These are phyloP conservation scores for Grosmannia penicillata DNA, from an alignment of 2,329 filamentous ascomycete genomes.

Conservation along the genomic window DNA sequence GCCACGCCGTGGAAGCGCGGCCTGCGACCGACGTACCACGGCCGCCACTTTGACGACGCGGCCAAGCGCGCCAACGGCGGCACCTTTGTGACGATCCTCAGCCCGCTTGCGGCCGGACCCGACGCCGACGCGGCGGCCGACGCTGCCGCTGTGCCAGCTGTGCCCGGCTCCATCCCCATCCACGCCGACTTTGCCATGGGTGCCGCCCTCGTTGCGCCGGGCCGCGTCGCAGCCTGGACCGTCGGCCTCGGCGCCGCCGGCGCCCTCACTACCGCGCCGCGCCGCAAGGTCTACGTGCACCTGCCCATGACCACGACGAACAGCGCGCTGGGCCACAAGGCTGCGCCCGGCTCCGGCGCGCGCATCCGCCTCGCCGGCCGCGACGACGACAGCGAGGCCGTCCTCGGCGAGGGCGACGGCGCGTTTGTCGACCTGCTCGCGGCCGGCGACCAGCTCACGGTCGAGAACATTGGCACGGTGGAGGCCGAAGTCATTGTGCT, in stretches of 20 bases:
- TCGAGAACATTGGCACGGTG: constrained; percentile 53
- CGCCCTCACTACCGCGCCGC: constrained; percentile 31
- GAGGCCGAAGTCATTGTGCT: constrained; percentile 57
- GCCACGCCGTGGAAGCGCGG: constrained; percentile 62
- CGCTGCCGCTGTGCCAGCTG: constrained; percentile 42
- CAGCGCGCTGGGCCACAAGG: neutral
- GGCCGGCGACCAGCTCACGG: constrained; percentile 45
- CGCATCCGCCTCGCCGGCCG: constrained; percentile 54
- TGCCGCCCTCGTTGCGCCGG: constrained; percentile 56
- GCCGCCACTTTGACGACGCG: constrained; percentile 55
- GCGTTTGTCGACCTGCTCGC: constrained; percentile 34
- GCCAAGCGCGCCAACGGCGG: constrained; percentile 45
- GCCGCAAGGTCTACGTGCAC: constrained; percentile 67
- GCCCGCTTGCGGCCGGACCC: constrained; percentile 52
- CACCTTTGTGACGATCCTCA: constrained; percentile 60
- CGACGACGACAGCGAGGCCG: constrained; percentile 41
- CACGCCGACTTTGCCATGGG: constrained; percentile 77
- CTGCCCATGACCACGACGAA: constrained; percentile 50
- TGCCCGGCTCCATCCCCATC: constrained; percentile 61
- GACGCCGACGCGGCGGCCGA: constrained; percentile 49
- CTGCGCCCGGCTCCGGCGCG: constrained; percentile 45
- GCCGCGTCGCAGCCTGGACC: constrained; percentile 44
- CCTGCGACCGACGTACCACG: constrained; percentile 63
- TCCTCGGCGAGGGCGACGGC: constrained; percentile 66
- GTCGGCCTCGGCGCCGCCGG: constrained; percentile 48